A percentile compares a stretch with the other conserved stretches of the same genome.
These are phyloP conservation scores for Fusarium sp. DNA, from an alignment of 2,329 filamentous ascomycete species.

Conservation along the genomic window DNA sequence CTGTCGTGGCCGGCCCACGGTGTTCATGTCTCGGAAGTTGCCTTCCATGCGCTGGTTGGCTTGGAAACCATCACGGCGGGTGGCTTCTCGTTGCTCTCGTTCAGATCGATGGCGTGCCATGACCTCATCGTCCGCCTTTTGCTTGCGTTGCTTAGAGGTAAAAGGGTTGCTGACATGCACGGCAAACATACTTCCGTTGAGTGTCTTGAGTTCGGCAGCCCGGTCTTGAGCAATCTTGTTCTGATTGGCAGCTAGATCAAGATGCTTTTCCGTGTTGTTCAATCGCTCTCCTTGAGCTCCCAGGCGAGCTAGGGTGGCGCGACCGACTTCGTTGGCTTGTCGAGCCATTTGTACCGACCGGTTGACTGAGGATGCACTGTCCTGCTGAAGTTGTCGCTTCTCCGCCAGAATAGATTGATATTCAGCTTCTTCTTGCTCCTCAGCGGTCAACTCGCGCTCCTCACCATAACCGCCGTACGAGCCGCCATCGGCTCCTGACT, in stretches of 20 bases:
- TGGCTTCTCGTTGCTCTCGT: conserved; percentile 71
- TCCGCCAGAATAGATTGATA: conserved; percentile 67
- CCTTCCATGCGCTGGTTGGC: conserved; percentile 65
- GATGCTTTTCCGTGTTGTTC: conserved; percentile 83
- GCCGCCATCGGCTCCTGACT: conserved; percentile 40
- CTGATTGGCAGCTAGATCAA: conserved; percentile 82
- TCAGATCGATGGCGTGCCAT: conserved; percentile 75
- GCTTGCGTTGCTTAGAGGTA: conserved; percentile 72
- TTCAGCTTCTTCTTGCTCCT: conserved; percentile 79
- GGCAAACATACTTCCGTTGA: conserved; percentile 93
- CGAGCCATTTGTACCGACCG: conserved; percentile 54
- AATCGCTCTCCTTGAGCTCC: conserved; percentile 83
- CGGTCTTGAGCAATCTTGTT: conserved; percentile 82
- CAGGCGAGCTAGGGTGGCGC: conserved; percentile 76
- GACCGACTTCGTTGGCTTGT: conserved; percentile 66
- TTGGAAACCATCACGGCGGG: conserved; percentile 61
- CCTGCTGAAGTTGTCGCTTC: conserved; percentile 77
- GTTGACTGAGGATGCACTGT: conserved; percentile 63
- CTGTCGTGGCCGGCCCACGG: conserved; percentile 41
- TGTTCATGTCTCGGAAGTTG: conserved; percentile 56
- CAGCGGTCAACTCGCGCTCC: conserved; percentile 81
- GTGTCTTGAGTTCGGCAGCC: conserved; percentile 81
- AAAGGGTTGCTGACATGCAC: conserved; percentile 83
- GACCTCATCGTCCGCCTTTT: conserved; percentile 73
- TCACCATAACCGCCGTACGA: conserved; percentile 69